Evolutionary conservation across 1,284 basidiomycete species (phyloP), one percentile per base, ranked within the genome.

Genomic region (Naganishia cerealis): DNA sequence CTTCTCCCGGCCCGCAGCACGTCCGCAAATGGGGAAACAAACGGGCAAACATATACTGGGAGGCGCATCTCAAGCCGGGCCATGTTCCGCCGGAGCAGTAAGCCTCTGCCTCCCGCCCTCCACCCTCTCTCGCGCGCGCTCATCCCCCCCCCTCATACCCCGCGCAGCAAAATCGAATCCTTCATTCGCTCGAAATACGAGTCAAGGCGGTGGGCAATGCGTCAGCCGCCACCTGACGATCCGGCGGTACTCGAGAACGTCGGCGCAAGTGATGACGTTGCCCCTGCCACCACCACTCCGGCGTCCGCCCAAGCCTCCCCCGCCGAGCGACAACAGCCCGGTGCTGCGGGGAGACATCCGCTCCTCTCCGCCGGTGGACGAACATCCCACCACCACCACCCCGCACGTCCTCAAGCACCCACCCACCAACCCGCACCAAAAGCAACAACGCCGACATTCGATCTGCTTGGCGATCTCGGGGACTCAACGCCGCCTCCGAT

Each of bases 151-250:
- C 57, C 33, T 39, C 40, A 16, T 50, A 40, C 16, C 48, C 36
- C 58, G 57, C 67, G 40, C 76, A 96, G 93, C 81, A 98, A 98
- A 86, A 93, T 99, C 82, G 95, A 99, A 70, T 94, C 92, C 0
- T 99, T 96, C 80, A 93, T 99, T 72, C 87, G 95, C 54, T 95
- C 92, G 56, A 99, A 99, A 80, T 99, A 99, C 79, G 96, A 99
- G 79, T 87, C 89, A 13, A 86, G 87, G 52, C 84, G 94, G 68
- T 99, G 95, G 95, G 95, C 93, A 0, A 84, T 90, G 81, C 91
- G 96, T 36, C 92, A 91, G 0, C 89, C 91, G 8, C 86, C 85
- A 0, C 95, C 95, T 0, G 74, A 80, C 0, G 91, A 97, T 79
- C 95, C 95, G 3, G 87, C 89, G 33, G 82, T 86, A 0, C 84